Evolutionary conservation across 305 asterid genomes (phyloP), one percentile per base, ranked within the genome.

Genomic region (Fraxinus sp.): DNA sequence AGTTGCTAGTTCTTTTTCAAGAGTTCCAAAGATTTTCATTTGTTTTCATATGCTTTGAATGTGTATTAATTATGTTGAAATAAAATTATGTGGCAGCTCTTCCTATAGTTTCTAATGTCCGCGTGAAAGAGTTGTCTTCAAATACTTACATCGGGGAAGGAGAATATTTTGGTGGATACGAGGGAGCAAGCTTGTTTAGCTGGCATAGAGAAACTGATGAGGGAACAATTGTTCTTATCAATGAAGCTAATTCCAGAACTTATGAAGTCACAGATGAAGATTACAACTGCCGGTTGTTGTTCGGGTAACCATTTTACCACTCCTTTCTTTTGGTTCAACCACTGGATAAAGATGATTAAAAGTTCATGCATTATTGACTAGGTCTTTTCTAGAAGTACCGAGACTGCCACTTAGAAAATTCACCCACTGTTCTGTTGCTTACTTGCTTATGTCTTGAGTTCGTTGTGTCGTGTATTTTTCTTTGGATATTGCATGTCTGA

Each of bases 231-330:
- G 86, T 86, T 89, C 93, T 89, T 62, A 91, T 95, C 80, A 80
- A 85, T 77, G 98, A 97, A 83, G 98, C 97, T 72, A 90, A 85
- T 86, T 92, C 97, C 77, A 88, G 83, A 89, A 90, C 94, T 79
- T 95, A 95, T 84, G 93, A 92, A 90, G 99, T 95, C 83, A 90
- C 91, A 9, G 98, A 97, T 85, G 95, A 92, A 86, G 98, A 95
- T 87, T 97, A 95, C 86, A 93, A 80, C 89, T 92, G 92, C 90
- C 88, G 90, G 81, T 80, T 97, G 86, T 84, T 91, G 81, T 97
- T 97, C 79, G 97, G 99, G 99, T 97, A 95, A 88, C 79, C 72
- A 75, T 83, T 77, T 83, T 68, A 64, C 76, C 83, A 77, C 83
- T 77, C 81, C 43, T 41, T 73, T 85, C 46, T 78, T 71, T 83